Evolutionary conservation across 441 rosid genomes (phyloP).

Genomic region (Mallotus japonicus): DNA sequence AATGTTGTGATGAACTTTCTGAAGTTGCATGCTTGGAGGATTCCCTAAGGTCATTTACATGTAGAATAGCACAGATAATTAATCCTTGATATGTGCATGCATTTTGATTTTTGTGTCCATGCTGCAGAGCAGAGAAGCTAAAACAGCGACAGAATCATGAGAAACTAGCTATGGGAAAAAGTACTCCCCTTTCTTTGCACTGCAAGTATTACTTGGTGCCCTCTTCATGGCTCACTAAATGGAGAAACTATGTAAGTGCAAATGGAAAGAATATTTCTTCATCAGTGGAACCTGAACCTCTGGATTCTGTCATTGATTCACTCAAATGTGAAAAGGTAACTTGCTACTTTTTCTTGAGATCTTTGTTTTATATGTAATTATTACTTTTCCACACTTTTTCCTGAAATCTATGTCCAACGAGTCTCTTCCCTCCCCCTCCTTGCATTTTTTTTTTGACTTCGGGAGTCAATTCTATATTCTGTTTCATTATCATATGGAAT

Average conservation of each 20-base stretch:
- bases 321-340: slow-evolving; percentile 86
- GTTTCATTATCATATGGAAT: not conserved
- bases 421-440: not conserved
- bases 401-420: not conserved
- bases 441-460: not conserved
- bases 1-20: slow-evolving; percentile 77
- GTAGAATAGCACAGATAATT: too few relatives aligned
- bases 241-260: slow-evolving; percentile 81
- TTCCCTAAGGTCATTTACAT: slow-evolving; percentile 62
- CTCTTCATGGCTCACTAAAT: slow-evolving; percentile 74
- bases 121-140: slow-evolving; percentile 70
- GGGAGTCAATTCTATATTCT: not conserved
- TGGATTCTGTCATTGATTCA: slow-evolving; percentile 55
- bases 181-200: slow-evolving; percentile 49
- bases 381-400: not conserved
- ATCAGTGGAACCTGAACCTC: slow-evolving; percentile 64
- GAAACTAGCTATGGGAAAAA: slow-evolving; percentile 72
- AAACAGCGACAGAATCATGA: slow-evolving; percentile 92
- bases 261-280: slow-evolving; percentile 71
- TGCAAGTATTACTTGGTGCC: slow-evolving; percentile 78
- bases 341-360: slow-evolving; percentile 9
- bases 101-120: slow-evolving; percentile 28
- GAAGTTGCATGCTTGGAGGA: slow-evolving; percentile 93
- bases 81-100: not conserved
- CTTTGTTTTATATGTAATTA: not conserved